Evolutionary conservation across 2,329 filamentous ascomycete genomes (phyloP).

Genomic region (Fusarium sp.): DNA sequence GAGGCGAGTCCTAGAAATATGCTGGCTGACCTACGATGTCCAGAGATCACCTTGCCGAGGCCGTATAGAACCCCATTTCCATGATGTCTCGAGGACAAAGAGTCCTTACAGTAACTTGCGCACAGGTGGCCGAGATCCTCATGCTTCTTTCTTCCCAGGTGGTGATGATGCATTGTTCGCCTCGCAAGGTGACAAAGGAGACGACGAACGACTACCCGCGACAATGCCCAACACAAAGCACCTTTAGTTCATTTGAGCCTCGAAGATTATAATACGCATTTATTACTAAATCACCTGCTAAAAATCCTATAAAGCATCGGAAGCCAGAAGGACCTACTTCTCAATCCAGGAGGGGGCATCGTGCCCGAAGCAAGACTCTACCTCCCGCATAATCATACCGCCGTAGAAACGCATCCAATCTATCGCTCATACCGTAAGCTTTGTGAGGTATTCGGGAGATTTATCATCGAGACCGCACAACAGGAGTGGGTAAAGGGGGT

Average conservation of each 20-base stretch:
- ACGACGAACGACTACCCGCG: not conserved
- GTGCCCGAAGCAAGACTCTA: not conserved
- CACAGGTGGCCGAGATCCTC: not conserved
- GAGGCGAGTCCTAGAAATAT: not conserved
- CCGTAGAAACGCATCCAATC: not conserved
- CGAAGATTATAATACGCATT: accelerated
- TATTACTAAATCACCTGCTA: not conserved
- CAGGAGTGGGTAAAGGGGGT: not conserved
- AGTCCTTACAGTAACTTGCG: not conserved
- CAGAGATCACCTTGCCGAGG: not conserved
- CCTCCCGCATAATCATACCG: not conserved
- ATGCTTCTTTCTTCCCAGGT: not conserved
- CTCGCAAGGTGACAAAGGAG: not conserved
- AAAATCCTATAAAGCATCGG: not conserved
- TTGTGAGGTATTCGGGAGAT: not conserved
- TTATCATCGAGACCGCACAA: not conserved
- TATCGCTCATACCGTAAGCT: accelerated
- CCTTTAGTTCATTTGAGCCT: not conserved
- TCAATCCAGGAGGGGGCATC: not conserved
- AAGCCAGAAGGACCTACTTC: not conserved
- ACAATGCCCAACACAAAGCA: not conserved
- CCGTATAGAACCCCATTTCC: not conserved
- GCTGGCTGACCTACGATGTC: not conserved
- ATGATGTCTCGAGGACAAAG: not conserved
- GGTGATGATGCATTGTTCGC: not conserved